Conservation (phyloP, 495 filamentous ascomycete species). For the Lasiosphaeria miniovina region DNA sequence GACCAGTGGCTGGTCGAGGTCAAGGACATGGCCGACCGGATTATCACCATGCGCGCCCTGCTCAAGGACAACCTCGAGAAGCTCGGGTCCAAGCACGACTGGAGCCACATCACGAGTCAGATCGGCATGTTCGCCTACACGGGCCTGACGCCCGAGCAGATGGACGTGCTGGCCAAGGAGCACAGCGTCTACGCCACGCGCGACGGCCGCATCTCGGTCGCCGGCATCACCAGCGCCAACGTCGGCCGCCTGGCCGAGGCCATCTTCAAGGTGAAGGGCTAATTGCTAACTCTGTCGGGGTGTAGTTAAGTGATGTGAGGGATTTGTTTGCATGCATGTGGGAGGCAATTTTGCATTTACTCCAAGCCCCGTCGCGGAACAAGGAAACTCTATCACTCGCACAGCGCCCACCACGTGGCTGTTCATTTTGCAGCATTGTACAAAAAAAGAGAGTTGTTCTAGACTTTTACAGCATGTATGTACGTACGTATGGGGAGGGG, state of each 20-base stretch:
- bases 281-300: conserved; percentile 34
- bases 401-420: too few species aligned
- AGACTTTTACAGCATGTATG: not conserved
- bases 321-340: too few species aligned
- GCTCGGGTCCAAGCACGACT: conserved; percentile 92
- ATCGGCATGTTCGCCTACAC: conserved; percentile 99
- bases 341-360: too few species aligned
- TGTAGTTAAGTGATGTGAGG: not conserved
- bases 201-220: conserved; percentile 96
- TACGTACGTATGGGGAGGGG: not conserved
- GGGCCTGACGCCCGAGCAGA: conserved; percentile 86
- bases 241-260: conserved; percentile 90
- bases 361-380: too few species aligned
- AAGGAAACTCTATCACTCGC: too few species aligned
- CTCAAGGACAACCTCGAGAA: conserved; percentile 92
- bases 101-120: conserved; percentile 97
- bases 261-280: conserved; percentile 87
- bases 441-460: too few species aligned
- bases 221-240: conserved; percentile 90
- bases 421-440: too few species aligned
- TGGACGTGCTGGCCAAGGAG: conserved; percentile 90
- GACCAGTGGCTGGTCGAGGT: conserved; percentile 94
- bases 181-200: conserved; percentile 97
- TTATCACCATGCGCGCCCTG: conserved; percentile 93
- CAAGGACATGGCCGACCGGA: conserved; percentile 98